Conservation (phyloP, 371 early-diverging fungal species). For the Haplosporangium sp. region DNA sequence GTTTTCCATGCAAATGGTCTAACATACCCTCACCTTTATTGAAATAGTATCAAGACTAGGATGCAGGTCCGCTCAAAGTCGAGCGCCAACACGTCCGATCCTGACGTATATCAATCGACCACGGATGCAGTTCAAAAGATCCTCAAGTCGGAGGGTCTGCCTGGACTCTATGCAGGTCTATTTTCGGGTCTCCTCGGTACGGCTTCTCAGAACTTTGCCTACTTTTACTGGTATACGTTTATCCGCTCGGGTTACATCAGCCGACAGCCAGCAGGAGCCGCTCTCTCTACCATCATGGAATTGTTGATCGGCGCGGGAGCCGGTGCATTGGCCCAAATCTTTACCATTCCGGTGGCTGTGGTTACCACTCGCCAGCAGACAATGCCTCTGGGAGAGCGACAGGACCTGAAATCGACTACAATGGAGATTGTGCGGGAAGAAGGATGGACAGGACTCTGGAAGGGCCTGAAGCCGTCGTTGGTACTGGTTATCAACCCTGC, state of each 20-base stretch:
- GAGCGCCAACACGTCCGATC: slow-evolving; percentile 35
- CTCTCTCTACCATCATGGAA: slow-evolving; percentile 80
- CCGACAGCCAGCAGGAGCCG: slow-evolving; percentile 53
- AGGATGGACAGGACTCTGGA: slow-evolving; percentile 88
- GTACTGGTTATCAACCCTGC: slow-evolving; percentile 95
- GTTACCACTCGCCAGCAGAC: slow-evolving; percentile 89
- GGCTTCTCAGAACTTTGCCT: slow-evolving; percentile 90
- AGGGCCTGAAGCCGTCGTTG: slow-evolving; percentile 90
- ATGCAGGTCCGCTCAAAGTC: slow-evolving; percentile 88
- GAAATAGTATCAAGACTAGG: slow-evolving; percentile 88
- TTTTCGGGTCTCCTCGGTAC: slow-evolving; percentile 90
- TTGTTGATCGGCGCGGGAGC: slow-evolving; percentile 92
- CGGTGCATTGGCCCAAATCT: slow-evolving; percentile 89
- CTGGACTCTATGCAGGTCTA: slow-evolving; percentile 94
- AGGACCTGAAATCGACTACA: slow-evolving; percentile 67
- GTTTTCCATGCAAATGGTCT: too few species aligned
- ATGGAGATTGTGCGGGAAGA: slow-evolving; percentile 82
- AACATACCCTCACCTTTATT: not conserved
- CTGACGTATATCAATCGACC: slow-evolving; percentile 72
- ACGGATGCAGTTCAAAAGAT: slow-evolving; percentile 88
- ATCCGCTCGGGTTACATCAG: slow-evolving; percentile 73
- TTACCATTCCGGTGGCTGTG: slow-evolving; percentile 92
- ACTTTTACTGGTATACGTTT: slow-evolving; percentile 93
- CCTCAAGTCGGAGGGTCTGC: slow-evolving; percentile 83
- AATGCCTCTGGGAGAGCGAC: slow-evolving; percentile 66